Evolutionary conservation across 2,329 filamentous ascomycete genomes (phyloP), one percentile per base, ranked within the genome.

Genomic region (Polytolypa hystricis): DNA sequence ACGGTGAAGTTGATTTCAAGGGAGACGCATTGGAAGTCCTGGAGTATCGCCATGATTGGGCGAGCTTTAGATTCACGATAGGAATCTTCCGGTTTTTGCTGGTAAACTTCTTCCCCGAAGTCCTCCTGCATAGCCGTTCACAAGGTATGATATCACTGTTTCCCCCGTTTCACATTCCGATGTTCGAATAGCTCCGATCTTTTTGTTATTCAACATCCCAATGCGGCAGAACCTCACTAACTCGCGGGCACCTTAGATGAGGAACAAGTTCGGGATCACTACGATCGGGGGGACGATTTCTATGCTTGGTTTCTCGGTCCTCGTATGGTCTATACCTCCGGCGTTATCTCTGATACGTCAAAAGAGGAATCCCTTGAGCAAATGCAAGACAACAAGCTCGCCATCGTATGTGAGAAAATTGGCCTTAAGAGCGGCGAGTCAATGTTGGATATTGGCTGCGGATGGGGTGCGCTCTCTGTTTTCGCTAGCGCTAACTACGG

Each of bases 261-360:
- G 73, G 89, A 96, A 64, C 91, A 96, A 67, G 87, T 96, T 39
- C 85, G 87, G 57, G 85, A 87, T 62, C 86, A 95, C 70, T 98
- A 98, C 65, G 91, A 96, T 71, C 81, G 86, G 47, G 91, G 91
- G 56, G 86, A 98, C 60, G 91, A 96, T 65, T 94, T 95, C 68
- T 98, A 98, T 71, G 82, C 77, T 60, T 98, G 87, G 86, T 96
- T 96, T 74, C 76, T 96, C 45, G 91, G 91, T 43, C 89, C 89
- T 41, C 87, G 89, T 56, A 98, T 96, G 91, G 85, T 96, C 65
- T 96, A 96, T 70, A 98, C 91, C 35, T 93, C 84, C 35, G 91
- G 91, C 53, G 71, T 98, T 53, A 93, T 98, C 58, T 81, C 81
- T 43, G 86, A 96, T 61, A 75, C 83, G 60, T 78, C 79, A 63